Base-by-base conservation (phyloP, 1,284 basidiomycete species). In the Cerioporus squamosus region DNA sequence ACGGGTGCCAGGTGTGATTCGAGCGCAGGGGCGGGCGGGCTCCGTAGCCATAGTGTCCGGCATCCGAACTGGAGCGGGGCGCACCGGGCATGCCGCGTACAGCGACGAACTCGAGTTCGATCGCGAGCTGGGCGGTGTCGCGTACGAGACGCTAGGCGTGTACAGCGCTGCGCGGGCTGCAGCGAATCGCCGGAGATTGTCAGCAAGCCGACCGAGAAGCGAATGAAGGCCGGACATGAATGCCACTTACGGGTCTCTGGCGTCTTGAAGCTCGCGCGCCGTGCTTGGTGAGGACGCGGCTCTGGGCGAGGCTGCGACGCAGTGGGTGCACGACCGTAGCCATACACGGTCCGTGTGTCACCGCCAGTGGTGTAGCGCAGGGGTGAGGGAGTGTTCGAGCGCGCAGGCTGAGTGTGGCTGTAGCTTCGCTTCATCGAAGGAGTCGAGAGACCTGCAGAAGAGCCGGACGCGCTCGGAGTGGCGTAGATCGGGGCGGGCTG, bases 91-190 rank as follows among this genome's bases (percentile, higher is more conserved):
- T 68, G 40, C 66, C 43, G 76, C 75, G 55, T 70, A 75, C 23
- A 82, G 64, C 10, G 80, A 82, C 18, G 79, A 74, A 56, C 71
- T 79, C 12, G 80, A 81, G 64, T 77, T 80, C 18, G 79, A 77
- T n/a, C 80, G 76, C 51, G 81, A 82, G 42, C 74, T 70, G 9
- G 60, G 70, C 53, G 74, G 73, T 1, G 74, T 75, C 52, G 64
- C 68, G 59, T 72, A 71, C 22, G 66, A 60, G 7, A 64, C 50
- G 15, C 70, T 57, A 9, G 66, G 68, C 51, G 71, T 67, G 63
- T 70, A 69, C 44, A 68, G 59, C 22, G 67, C 63, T 47, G 67
- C 51, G 51, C 47, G 51, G 22, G 56, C 55, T 60, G 50, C 33
- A 51, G 17, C 44, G 51, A 51, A 59, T 48, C 39, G 63, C 59